A percentile compares a stretch with the other conserved stretches of the same genome.
Conservation (phyloP, 768 basidiomycete species). For the Infundibulicybe gibba region DNA sequence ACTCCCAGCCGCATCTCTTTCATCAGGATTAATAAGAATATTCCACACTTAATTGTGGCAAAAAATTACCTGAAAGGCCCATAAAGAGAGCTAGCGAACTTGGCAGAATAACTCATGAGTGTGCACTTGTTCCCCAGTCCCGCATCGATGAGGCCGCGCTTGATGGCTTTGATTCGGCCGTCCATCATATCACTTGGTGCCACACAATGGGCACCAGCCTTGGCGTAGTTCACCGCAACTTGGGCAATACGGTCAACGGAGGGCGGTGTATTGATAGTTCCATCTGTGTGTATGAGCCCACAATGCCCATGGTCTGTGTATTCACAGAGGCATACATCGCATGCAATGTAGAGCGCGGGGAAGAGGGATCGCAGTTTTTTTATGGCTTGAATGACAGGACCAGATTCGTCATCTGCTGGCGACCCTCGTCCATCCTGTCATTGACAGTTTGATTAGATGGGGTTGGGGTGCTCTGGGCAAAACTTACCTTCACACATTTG, state of each 20-base stretch:
- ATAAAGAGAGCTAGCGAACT: slow-evolving; percentile 93
- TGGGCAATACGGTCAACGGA: slow-evolving; percentile 88
- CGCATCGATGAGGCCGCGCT: slow-evolving; percentile 75
- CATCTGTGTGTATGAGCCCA: slow-evolving; percentile 71
- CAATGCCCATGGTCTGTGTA: slow-evolving; percentile 99
- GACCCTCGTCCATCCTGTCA: slow-evolving; percentile 77
- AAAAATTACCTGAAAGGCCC: slow-evolving; percentile 85
- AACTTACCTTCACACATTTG: slow-evolving; percentile 66
- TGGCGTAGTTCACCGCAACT: slow-evolving; percentile 89
- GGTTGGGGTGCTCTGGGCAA: background rate
- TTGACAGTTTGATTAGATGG: background rate
- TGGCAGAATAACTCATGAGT: slow-evolving; percentile 96
- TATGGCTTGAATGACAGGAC: slow-evolving; percentile 95
- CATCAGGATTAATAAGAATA: background rate
- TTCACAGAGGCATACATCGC: slow-evolving; percentile 98
- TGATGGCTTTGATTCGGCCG: slow-evolving; percentile 88
- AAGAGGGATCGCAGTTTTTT: slow-evolving; percentile 71
- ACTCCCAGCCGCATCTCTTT: slow-evolving; percentile 95
- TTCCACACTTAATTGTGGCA: background rate
- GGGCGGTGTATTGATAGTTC: slow-evolving; percentile 71
- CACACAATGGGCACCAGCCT: slow-evolving; percentile 96
- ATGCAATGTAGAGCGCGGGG: slow-evolving; percentile 84
- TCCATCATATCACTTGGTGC: slow-evolving; percentile 99
- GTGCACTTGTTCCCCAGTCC: slow-evolving; percentile 87
- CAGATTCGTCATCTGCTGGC: slow-evolving; percentile 84